Evolutionary conservation across 805 yeast species (phyloP), one percentile per base, ranked within the genome.

Genomic region (Sugiyamaella mastotermitis): DNA sequence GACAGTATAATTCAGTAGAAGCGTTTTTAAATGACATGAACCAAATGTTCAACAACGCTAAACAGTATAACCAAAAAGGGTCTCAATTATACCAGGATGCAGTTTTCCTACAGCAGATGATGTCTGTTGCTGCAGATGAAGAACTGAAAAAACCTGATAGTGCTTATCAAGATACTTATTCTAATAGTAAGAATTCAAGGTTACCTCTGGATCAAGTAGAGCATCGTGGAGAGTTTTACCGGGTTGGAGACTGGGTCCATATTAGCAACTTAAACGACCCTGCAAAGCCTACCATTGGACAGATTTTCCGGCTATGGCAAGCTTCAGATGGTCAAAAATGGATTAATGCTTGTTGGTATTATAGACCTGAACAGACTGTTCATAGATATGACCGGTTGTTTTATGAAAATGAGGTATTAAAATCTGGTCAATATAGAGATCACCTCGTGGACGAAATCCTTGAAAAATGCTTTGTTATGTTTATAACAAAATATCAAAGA

Each of bases 341-440:
- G 78, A 74, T 88, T 55, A 90, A 92, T 57, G 95, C 85, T 27
- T 92, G 97, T 66, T 92, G 97, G 98, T 92, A 90, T 62, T 82
- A 85, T 55, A 77, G 97, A 50, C 96, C 98, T 1, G 97, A 92
- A 59, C 97, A 94, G 69, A 92, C 98, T 0, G 94, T 92, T 31
- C 98, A 92, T 61, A 74, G 94, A 51, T 81, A 72, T 31, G 97
- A 92, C 62, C 71, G 95, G 54, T 64, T 87, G 40, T 92, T 92
- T 59, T 85, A 83, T 63, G 86, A 81, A 50, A 87, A 92, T 57
- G 98, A 92, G 64, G 97, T 92, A 24, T 86, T 90, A 61, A 92
- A 92, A 62, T 82, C 96, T 1, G 96, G 96, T 33, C 97, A 90
- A 65, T 92, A 90, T 63, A 75, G 97, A 57, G 97, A 92, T 60